phyloP scores from a whole-genome alignment of 108 stramenopile genomes.

The Skeletonema potamos region DNA sequence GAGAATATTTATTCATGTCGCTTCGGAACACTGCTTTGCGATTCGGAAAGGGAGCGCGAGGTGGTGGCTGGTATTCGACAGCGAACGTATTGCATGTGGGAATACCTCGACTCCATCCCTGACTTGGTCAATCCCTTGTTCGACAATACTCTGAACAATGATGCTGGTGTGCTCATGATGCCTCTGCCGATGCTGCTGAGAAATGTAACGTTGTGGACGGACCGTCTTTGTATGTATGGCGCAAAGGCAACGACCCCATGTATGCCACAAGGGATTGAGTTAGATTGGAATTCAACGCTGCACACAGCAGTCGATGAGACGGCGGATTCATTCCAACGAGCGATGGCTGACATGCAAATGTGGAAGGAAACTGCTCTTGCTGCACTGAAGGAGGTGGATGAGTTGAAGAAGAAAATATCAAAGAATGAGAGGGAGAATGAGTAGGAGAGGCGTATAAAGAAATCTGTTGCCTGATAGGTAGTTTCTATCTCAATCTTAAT shows the following conservation, averaged over 20 bases:
- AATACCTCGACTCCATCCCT: conserved; percentile 66
- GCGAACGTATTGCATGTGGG: conserved; percentile 85
- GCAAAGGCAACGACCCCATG: conserved; percentile 65
- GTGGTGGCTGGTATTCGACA: conserved; percentile 75
- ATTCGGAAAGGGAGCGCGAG: conserved; percentile 88
- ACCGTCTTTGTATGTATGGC: conserved; percentile 67
- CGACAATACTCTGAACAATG: conserved; percentile 19
- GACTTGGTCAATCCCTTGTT: conserved; percentile 48
- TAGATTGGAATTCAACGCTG: conserved; percentile 20
- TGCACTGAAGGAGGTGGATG: conserved; percentile 37
- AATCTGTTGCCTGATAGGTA: neutral
- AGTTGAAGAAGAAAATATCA: conserved; percentile 2
- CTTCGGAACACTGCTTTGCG: conserved; percentile 93
- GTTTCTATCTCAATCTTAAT: neutral
- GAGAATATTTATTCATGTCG: conserved; percentile 92
- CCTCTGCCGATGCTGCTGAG: conserved; percentile 77
- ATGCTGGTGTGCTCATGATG: conserved; percentile 69
- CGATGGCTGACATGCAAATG: conserved; percentile 27
- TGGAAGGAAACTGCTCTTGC: conserved; percentile 38
- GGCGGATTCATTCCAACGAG: conserved; percentile 17
- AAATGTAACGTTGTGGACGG: conserved; percentile 78
- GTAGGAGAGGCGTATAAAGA: neutral
- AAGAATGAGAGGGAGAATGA: neutral
- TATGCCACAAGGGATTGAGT: conserved; percentile 20
- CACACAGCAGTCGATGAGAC: conserved; percentile 15